Base-by-base conservation (phyloP, 371 early-diverging fungal species). In the Funneliformis caledonium region DNA sequence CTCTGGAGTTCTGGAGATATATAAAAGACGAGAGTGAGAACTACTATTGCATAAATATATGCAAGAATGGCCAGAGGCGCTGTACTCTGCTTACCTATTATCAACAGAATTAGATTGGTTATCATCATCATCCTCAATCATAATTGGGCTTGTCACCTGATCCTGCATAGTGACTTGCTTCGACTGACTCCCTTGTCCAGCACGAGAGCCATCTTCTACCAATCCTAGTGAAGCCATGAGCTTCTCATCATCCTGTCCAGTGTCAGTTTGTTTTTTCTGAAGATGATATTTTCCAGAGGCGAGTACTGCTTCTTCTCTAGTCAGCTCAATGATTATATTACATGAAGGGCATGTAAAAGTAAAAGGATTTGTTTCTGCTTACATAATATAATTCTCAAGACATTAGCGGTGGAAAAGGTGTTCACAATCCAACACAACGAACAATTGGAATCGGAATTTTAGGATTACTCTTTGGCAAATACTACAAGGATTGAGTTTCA, bases 381-480 rank as follows among this genome's bases (percentile, higher is more conserved):
- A 42, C 31, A 76, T 61, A 61, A 76, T 76, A 76, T 76, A 60
- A 7, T 76, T 61, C 43, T 76, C 62, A 45, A 76, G 59, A 60
- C 61, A 76, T 10, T 10, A 12, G 19, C 62, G 4, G 43, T 60
- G 61, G 10, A 76, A 33, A 16, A 76, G 22, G 37, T 42, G 76
- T 11, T 56, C 47, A 26, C 72, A 72, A 50, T 7, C 14, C n/a
- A 72, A 50, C 43, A 74, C 26, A 42, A 37, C 37, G 37, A 69
- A 69, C 37, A 43, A n/a, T 48, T 73, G 50, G 9, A 73, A 48
- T 73, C 48, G 52, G 22, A 48, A 73, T 22, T 11, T 48, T 50
- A 73, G 50, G 31, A 73, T 73, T 26, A 7, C 52, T 73, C 47
- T 73, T 10, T 69, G n/a, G 68, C 68, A 68, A 31, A 22, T 12